phyloP scores from a whole-genome alignment of 805 yeast species.

The Metschnikowia lachancei region DNA sequence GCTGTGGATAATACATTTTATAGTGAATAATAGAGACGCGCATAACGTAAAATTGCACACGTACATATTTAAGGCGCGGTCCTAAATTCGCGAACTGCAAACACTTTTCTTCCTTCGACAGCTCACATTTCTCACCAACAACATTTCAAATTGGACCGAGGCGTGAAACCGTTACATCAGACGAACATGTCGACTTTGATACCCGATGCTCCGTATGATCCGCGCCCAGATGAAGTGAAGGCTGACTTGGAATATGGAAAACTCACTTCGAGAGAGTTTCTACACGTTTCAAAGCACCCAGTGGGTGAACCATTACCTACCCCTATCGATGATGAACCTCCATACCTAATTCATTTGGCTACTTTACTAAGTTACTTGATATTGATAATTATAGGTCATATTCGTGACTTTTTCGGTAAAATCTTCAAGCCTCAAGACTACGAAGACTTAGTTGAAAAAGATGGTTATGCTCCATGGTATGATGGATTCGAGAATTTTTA shows the following conservation, averaged over 20 bases:
- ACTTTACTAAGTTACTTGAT: slow-evolving; percentile 85
- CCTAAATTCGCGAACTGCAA: slow-evolving; percentile 7
- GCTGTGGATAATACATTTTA: too few relatives aligned
- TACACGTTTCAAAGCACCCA: slow-evolving; percentile 60
- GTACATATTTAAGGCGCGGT: neutral
- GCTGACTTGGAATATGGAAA: slow-evolving; percentile 71
- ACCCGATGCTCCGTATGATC: slow-evolving; percentile 41
- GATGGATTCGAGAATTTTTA: slow-evolving; percentile 92
- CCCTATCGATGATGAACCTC: slow-evolving; percentile 82
- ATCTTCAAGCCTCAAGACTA: slow-evolving; percentile 65
- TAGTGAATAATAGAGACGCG: neutral
- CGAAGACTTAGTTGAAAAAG: slow-evolving; percentile 63
- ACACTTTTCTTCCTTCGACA: slow-evolving; percentile 3
- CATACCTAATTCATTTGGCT: slow-evolving; percentile 70
- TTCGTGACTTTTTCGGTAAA: slow-evolving; percentile 84
- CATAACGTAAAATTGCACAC: neutral
- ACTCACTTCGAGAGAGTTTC: slow-evolving; percentile 60
- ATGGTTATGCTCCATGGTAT: slow-evolving; percentile 96
- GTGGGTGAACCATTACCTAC: slow-evolving; percentile 55
- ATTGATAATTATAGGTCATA: slow-evolving; percentile 83
- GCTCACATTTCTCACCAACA: neutral
- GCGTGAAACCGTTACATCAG: neutral
- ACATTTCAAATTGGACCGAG: neutral
- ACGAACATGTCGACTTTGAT: slow-evolving; percentile 22
- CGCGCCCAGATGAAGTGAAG: slow-evolving; percentile 29